These are phyloP conservation scores for Hordeum pubiflorum DNA, from an alignment of 202 grass and related monocot species.

Conservation along the genomic window DNA sequence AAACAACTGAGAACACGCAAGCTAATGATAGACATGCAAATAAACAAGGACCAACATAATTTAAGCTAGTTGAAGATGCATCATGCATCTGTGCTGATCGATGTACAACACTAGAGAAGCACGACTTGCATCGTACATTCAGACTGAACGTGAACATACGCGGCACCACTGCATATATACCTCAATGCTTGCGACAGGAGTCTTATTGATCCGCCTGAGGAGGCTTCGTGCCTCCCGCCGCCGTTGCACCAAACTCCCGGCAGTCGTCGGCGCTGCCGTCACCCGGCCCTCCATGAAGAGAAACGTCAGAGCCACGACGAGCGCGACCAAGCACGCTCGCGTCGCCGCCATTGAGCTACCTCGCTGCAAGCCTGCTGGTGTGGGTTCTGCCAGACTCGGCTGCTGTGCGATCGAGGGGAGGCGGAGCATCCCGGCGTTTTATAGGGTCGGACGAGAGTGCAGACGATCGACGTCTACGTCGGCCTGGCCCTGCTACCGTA, in stretches of 20 bases:
- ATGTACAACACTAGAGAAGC: too few species aligned
- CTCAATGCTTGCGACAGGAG: constrained; percentile 48
- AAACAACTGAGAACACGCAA: too few species aligned
- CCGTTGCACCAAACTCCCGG: not conserved
- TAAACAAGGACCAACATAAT: too few species aligned
- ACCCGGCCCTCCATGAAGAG: not conserved
- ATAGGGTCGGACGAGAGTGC: too few species aligned
- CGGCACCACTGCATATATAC: constrained; percentile 10
- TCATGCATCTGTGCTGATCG: too few species aligned
- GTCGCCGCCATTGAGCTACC: constrained; percentile 15
- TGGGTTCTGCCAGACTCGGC: not conserved
- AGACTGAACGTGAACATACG: too few species aligned
- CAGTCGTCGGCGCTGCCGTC: not conserved
- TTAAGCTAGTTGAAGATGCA: too few species aligned
- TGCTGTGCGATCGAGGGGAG: not conserved
- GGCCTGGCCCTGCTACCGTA: too few species aligned
- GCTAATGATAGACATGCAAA: too few species aligned
- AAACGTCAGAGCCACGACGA: not conserved
- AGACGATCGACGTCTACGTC: too few species aligned
- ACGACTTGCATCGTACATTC: too few species aligned
- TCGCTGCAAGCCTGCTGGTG: not conserved
- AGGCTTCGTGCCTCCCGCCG: constrained; percentile 29
- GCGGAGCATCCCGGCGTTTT: not conserved
- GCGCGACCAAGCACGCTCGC: not conserved
- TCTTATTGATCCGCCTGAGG: constrained; percentile 55